Base-by-base conservation (phyloP, 306 rosid species). In the Malus orientalis region DNA sequence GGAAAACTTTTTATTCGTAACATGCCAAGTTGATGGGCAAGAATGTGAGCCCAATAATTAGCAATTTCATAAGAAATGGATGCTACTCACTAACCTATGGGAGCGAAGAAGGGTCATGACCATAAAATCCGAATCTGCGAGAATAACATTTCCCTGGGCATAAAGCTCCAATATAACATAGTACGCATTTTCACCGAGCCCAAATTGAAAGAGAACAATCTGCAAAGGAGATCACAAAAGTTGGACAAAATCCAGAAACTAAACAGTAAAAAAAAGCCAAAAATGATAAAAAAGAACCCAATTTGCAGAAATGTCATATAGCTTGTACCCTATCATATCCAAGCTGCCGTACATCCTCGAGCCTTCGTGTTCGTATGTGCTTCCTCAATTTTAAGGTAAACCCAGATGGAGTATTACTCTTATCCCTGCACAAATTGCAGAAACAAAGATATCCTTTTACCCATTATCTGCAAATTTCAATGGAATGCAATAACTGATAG, bases 41-140 rank as follows among this genome's bases (percentile, higher is more conserved):
- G 33, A 20, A 47, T 14, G 11, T 40, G 51, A 25, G 12, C 22
- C 6, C 32, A 53, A 29, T n/a, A 47, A 47, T 44, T 36, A 55
- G 63, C 44, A 8, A 16, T 7, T 3, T 5, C 4, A 58, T 19
- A 27, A 7, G 45, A 36, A 54, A 40, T 6, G 13, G 4, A 73
- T 19, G 30, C 16, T 38, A 65, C 67, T 38, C 19, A 67, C 77
- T 63, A 69, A 95, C 98, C 97, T 92, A 89, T 95, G 99, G 6
- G 99, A 95, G 25, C 99, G 93, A 59, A 95, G 97, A n/a, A 95
- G 93, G 71, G 99, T 95, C 91, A 95, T 60, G 81, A 95, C 99
- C 74, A 85, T 92, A 76, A 92, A 91, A 45, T 75, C 89, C 64
- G 91, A 88, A 86, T 92, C 97, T 13, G 96, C 80, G 45, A 95